These are phyloP conservation scores for Neonectria coccinea DNA, from an alignment of 2,329 filamentous ascomycete species.

Conservation along the genomic window DNA sequence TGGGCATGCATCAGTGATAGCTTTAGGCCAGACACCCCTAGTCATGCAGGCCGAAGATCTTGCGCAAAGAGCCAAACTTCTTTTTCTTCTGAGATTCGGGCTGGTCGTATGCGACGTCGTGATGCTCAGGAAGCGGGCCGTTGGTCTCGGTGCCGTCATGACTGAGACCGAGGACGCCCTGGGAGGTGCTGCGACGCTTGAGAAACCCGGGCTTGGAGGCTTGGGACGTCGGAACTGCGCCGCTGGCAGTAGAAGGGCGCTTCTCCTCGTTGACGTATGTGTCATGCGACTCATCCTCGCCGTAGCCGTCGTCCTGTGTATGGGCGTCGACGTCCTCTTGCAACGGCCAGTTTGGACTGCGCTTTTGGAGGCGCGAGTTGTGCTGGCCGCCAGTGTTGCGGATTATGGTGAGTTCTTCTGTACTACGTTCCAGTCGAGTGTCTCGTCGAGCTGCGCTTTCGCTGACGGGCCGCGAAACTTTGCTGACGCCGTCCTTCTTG, in stretches of 20 bases:
- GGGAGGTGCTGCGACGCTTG: slow-evolving; percentile 54
- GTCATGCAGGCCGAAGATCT: slow-evolving; percentile 69
- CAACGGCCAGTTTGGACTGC: slow-evolving; percentile 51
- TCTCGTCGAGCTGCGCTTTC: slow-evolving; percentile 73
- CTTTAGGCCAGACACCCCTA: slow-evolving; percentile 44
- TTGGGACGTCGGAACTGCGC: slow-evolving; percentile 44
- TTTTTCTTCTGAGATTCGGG: slow-evolving; percentile 63
- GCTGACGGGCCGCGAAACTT: slow-evolving; percentile 64
- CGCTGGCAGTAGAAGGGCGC: slow-evolving; percentile 53
- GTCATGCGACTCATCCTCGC: slow-evolving; percentile 40
- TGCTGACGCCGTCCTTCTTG: slow-evolving; percentile 63
- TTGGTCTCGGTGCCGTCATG: slow-evolving; percentile 10
- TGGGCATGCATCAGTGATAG: slow-evolving; percentile 1
- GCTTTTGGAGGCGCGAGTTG: slow-evolving; percentile 43
- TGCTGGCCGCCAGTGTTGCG: slow-evolving; percentile 49
- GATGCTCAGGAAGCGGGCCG: slow-evolving; percentile 19
- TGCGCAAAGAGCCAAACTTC: slow-evolving; percentile 75
- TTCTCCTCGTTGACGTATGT: slow-evolving; percentile 45
- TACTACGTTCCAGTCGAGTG: slow-evolving; percentile 69
- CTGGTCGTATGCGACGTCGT: slow-evolving; percentile 25
- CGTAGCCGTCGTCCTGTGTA: slow-evolving; percentile 45
- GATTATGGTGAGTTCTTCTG: slow-evolving; percentile 63
- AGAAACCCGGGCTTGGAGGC: slow-evolving; percentile 49
- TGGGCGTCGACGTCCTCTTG: slow-evolving; percentile 49
- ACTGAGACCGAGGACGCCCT: slow-evolving; percentile 43